Percentiles rank a stretch among this genome's conserved stretches.
These are phyloP conservation scores for Monosporascus sp. DNA, from an alignment of 2,329 filamentous ascomycete genomes.

Conservation along the genomic window DNA sequence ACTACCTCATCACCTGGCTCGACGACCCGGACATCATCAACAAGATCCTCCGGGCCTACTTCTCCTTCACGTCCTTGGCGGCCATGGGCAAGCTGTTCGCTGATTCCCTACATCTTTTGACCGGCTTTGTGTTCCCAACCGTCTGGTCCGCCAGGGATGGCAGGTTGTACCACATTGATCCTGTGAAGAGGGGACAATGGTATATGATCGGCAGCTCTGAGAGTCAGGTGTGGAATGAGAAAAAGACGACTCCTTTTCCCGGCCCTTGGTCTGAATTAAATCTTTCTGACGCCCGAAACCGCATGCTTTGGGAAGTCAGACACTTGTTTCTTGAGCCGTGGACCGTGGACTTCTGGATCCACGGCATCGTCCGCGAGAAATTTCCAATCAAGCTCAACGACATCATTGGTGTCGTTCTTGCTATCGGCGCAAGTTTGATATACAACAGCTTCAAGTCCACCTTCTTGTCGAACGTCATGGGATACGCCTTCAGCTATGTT, in stretches of 20 bases:
- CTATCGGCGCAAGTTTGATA: constrained; percentile 48
- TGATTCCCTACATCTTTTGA: constrained; percentile 61
- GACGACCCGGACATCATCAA: constrained; percentile 77
- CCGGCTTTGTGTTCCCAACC: constrained; percentile 67
- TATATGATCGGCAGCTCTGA: constrained; percentile 22
- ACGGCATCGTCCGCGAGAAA: constrained; percentile 43
- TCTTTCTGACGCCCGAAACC: constrained; percentile 19
- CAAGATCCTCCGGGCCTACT: constrained; percentile 77
- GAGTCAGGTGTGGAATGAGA: constrained; percentile 21
- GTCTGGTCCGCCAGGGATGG: constrained; percentile 53
- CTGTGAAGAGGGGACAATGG: constrained; percentile 33
- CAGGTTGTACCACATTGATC: constrained; percentile 39
- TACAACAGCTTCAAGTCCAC: constrained; percentile 61
- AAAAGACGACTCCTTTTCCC: constrained; percentile 34
- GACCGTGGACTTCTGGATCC: constrained; percentile 44
- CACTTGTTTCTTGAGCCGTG: constrained; percentile 46
- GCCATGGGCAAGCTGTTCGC: constrained; percentile 68
- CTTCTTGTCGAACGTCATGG: constrained; percentile 75
- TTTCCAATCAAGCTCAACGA: constrained; percentile 51
- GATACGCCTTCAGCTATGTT: constrained; percentile 80
- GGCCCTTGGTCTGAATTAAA: constrained; percentile 30
- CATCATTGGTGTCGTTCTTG: constrained; percentile 49
- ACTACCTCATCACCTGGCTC: constrained; percentile 85
- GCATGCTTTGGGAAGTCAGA: constrained; percentile 45
- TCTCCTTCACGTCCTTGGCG: constrained; percentile 73